Base-by-base conservation (phyloP, 2,329 filamentous ascomycete genomes). In the Leptoxyphium fumago region DNA sequence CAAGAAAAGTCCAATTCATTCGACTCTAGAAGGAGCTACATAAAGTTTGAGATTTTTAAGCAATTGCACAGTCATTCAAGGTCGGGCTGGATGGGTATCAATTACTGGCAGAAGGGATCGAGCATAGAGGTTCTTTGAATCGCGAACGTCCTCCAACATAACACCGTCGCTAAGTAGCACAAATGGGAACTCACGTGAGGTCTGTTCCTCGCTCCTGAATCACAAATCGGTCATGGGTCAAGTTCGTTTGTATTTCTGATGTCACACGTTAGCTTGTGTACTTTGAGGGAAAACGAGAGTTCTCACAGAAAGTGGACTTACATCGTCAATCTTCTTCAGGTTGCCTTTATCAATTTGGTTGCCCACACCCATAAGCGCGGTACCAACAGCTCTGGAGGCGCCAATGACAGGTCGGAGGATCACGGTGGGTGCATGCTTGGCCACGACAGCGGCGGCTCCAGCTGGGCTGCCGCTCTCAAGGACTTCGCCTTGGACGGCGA, bases 331-430 rank as follows among this genome's bases (percentile, higher is more conserved):
- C 59, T 83, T 79, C 55, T 84, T 74, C 58, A 82, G 68, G 59
- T 94, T 88, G 48, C 78, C 73, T 43, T 83, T 82, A 67, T 98
- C 91, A 53, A 98, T 70, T 40, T 84, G 78, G 62, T 98, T 98
- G 0, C 86, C 93, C 11, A 88, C 89, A 5, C 93, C 91, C 66
- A 96, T 73, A 46, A 98, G 68, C 32, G 89, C 86, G 67, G 93
- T 84, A 8, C 87, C 85, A 41, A 94, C 79, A 0, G 82, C 89
- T 63, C 89, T 89, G 30, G 82, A 86, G 7, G 87, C 85, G 0
- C 89, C 93, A 55, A 96, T 86, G 2, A 87, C 85, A 7, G 91
- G 91, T 44, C 88, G 72, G 52, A 98, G 77, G 42, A 98, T 82
- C 15, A 96, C 85, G 0, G 88, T 95, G n/a, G 91, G 91, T 28